phyloP scores from a whole-genome alignment of 768 basidiomycete genomes.

The Dioszegia hungarica region DNA sequence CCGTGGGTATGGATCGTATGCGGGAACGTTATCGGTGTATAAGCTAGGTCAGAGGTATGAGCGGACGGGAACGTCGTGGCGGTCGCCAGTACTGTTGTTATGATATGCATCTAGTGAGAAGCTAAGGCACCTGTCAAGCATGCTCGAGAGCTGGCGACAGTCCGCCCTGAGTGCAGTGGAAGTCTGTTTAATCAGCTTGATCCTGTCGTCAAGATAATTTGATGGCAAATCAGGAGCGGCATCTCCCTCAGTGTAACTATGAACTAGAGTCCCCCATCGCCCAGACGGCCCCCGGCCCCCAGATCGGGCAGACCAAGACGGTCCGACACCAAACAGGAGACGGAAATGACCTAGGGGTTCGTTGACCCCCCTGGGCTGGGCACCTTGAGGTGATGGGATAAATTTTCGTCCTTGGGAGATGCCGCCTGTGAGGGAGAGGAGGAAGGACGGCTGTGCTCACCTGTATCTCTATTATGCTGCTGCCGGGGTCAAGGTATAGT shows the following conservation, averaged over 20 bases:
- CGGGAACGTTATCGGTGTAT: too few relatives aligned
- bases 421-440: background rate
- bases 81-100: too few relatives aligned
- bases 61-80: too few relatives aligned
- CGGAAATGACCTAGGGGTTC: conserved; percentile 2
- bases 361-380: conserved; percentile 11
- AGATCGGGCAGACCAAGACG: conserved; percentile 10
- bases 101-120: too few relatives aligned
- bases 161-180: too few relatives aligned
- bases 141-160: too few relatives aligned
- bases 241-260: conserved; percentile 46
- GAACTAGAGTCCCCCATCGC: conserved; percentile 37
- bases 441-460: background rate
- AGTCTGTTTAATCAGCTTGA: background rate
- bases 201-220: background rate
- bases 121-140: too few relatives aligned
- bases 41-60: too few relatives aligned
- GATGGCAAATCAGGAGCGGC: background rate
- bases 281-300: conserved; percentile 24
- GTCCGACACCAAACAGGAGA: conserved; percentile 9
- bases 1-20: too few relatives aligned
- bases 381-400: conserved; percentile 3
- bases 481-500: background rate
- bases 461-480: background rate
- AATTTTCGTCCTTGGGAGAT: conserved; percentile 14